Conservation (phyloP, 2,329 filamentous ascomycete species). For the Curvularia verruculosa region DNA sequence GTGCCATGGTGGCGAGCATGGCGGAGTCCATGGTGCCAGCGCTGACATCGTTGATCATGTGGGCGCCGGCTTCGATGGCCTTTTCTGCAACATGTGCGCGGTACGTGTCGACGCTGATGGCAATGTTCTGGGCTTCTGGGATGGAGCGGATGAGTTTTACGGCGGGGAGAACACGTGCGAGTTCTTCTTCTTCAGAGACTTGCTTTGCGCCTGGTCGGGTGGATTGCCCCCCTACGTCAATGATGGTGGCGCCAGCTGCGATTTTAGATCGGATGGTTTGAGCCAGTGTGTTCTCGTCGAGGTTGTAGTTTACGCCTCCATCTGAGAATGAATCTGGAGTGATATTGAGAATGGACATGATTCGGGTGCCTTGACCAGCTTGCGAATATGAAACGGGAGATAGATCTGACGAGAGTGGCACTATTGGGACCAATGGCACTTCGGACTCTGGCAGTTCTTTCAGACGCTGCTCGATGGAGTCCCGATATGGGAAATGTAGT, state of each 20-base stretch:
- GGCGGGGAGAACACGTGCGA: slow-evolving; percentile 77
- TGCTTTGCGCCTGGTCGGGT: slow-evolving; percentile 78
- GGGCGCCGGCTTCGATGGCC: slow-evolving; percentile 77
- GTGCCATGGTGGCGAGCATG: slow-evolving; percentile 83
- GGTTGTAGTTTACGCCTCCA: slow-evolving; percentile 64
- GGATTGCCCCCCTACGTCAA: slow-evolving; percentile 93
- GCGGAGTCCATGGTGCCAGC: slow-evolving; percentile 76
- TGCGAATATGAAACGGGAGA: slow-evolving; percentile 36
- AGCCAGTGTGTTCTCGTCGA: slow-evolving; percentile 58
- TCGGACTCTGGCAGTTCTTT: slow-evolving; percentile 43
- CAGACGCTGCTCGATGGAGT: slow-evolving; percentile 40
- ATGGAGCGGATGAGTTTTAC: slow-evolving; percentile 73
- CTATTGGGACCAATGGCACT: slow-evolving; percentile 48
- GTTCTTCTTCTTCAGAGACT: slow-evolving; percentile 74
- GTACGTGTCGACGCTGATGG: slow-evolving; percentile 92
- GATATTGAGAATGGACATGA: slow-evolving; percentile 95
- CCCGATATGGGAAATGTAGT: slow-evolving; percentile 55
- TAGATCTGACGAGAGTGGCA: slow-evolving; percentile 45
- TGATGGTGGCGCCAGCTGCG: slow-evolving; percentile 74
- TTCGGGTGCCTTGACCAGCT: slow-evolving; percentile 61
- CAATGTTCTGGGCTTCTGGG: slow-evolving; percentile 66
- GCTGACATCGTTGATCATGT: slow-evolving; percentile 95
- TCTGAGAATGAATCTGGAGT: slow-evolving; percentile 98
- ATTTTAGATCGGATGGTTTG: slow-evolving; percentile 68
- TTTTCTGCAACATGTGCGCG: slow-evolving; percentile 80